Conservation (phyloP, 2,329 filamentous ascomycete species). For the Sporothrix curviconia region DNA sequence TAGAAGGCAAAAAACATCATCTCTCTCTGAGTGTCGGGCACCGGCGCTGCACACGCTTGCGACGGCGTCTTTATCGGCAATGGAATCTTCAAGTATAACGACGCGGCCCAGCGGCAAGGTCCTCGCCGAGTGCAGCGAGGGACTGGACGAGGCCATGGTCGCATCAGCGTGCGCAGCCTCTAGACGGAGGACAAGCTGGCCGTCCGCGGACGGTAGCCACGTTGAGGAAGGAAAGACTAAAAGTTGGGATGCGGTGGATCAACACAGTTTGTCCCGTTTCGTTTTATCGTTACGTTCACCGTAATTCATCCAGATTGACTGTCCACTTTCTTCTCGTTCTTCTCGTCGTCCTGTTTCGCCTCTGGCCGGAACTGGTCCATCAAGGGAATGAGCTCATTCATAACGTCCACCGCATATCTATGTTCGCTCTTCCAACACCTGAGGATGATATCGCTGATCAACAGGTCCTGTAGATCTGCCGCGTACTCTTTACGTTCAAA, state of each 20-base stretch:
- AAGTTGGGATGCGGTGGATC: too few species aligned
- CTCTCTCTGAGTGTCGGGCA: too few species aligned
- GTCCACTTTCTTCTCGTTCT: neutral
- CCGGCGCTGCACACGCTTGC: too few species aligned
- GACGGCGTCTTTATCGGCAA: conserved; percentile 96
- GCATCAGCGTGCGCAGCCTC: conserved; percentile 56
- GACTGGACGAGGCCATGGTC: conserved; percentile 96
- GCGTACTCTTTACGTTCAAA: neutral
- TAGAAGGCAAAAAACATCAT: too few species aligned
- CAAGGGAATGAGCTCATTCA: neutral
- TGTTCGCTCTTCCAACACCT: neutral
- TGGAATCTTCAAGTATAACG: conserved; percentile 95
- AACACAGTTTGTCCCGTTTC: too few species aligned
- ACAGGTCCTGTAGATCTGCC: neutral
- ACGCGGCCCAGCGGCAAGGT: conserved; percentile 79
- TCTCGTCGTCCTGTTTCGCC: neutral
- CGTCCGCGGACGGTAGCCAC: neutral
- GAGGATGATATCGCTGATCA: neutral
- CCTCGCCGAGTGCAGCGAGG: conserved; percentile 78
- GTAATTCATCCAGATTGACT: too few species aligned
- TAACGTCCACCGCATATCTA: neutral
- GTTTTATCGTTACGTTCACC: too few species aligned
- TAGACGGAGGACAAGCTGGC: conserved; percentile 6
- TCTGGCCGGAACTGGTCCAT: neutral
- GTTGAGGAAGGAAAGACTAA: neutral